Evolutionary conservation across 352 stramenopile genomes (phyloP), one percentile per base, ranked within the genome.

Genomic region (Globisporangium middletonii): DNA sequence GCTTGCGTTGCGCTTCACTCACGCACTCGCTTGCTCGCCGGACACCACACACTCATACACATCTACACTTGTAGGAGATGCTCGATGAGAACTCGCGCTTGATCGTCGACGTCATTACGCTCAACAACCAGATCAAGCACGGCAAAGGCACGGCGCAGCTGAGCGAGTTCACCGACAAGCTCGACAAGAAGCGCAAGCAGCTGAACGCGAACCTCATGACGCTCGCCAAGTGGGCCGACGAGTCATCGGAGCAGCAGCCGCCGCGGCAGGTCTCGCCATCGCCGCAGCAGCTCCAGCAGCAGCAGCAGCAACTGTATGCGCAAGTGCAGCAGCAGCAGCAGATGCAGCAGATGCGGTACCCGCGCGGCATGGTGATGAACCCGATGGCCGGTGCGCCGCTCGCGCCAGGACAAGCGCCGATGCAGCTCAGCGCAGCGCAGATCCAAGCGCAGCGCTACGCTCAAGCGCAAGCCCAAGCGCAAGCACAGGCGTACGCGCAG

Each of bases 161-260:
- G 48, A 75, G 77, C 46, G 82, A 92, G 42, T 81, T 92, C 63
- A 88, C 79, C 45, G 82, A 94, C 53, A 91, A 92, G 62, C 68
- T 94, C 38, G 82, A 94, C 65, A 92, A 92, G 74, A 94, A 94
- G 67, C 78, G 84, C 58, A 92, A 94, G 60, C 85, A 86, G 61
- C 84, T 94, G 52, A 94, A 94, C 71, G 88, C 87, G 66, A 94
- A 94, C 69, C 73, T 94, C 53, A 94, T 94, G 84, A 94, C 81
- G 47, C 74, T 94, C 37, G 84, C 84, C 46, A 94, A 94, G 60
- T 94, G 84, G 84, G 84, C 84, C 16, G 84, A 94, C 53, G 84
- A 94, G 53, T 89, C 82, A 23, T 83, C 80, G 4, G 82, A 94
- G 28, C 77, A 82, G 48, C 78, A 80, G 4, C 71, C 75, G 38